A percentile compares a stretch with the other conserved stretches of the same genome.
phyloP scores from a whole-genome alignment of 1,284 basidiomycete genomes.

The Exobasidium cylindrosporum region DNA sequence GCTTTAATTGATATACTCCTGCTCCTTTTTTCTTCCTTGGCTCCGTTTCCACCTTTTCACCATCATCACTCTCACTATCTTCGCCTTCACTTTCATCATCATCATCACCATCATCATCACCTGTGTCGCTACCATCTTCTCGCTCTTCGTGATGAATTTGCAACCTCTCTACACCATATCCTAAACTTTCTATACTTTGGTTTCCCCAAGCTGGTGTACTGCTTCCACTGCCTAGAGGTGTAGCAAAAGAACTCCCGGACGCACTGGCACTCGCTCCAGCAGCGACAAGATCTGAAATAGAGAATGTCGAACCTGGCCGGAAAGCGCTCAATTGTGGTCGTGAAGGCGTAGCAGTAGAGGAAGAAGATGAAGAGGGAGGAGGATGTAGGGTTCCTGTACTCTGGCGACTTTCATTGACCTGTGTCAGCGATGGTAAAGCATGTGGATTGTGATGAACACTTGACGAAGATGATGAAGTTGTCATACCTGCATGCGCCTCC shows the following conservation, averaged over 20 bases:
- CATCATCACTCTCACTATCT: conserved; percentile 24
- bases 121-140: conserved; percentile 13
- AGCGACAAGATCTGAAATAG: conserved; percentile 49
- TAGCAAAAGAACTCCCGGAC: not conserved
- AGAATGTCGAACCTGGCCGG: conserved; percentile 26
- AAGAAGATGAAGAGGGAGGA: conserved; percentile 3
- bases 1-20: conserved; percentile 44
- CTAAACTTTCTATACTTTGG: conserved; percentile 9
- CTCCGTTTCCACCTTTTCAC: not conserved
- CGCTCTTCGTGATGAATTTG: conserved; percentile 2
- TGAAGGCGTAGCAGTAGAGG: conserved; percentile 25
- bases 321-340: not conserved
- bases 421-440: not conserved
- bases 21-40: not conserved
- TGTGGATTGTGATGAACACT: not conserved
- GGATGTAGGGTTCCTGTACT: not conserved
- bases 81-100: conserved; percentile 14
- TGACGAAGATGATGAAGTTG: conserved; percentile 18
- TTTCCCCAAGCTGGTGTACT: conserved; percentile 12
- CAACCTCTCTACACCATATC: conserved; percentile 1
- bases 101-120: conserved; percentile 16
- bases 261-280: conserved; percentile 31
- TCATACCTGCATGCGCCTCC: conserved; percentile 20
- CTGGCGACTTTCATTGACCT: conserved; percentile 11
- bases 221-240: conserved; percentile 8